Percentiles rank a stretch among this genome's conserved stretches.
Conservation (phyloP, 345 rosid species). For the Euphorbia pulcherrima region DNA sequence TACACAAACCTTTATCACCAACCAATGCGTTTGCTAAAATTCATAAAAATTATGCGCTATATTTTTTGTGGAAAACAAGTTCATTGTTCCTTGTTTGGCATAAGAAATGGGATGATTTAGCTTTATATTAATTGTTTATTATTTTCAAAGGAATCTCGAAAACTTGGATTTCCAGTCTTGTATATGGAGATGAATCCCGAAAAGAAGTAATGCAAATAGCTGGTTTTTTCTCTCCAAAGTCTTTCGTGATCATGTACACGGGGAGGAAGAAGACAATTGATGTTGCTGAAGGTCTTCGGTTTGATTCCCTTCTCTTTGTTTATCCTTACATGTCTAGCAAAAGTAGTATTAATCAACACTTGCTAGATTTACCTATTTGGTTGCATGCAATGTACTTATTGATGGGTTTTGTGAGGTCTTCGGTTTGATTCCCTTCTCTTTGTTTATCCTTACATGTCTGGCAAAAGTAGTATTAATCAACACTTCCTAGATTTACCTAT, state of each 20-base stretch:
- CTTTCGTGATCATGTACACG: constrained; percentile 87
- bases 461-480: not conserved
- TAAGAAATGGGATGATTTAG: too few relatives aligned
- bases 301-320: too few relatives aligned
- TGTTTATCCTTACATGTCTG: not conserved
- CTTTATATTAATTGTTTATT: not conserved
- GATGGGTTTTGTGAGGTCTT: too few relatives aligned
- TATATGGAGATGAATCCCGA: constrained; percentile 90
- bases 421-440: constrained; percentile 60
- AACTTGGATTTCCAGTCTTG: constrained; percentile 77
- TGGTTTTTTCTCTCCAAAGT: constrained; percentile 81
- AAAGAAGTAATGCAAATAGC: constrained; percentile 85
- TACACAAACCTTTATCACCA: constrained; percentile 1
- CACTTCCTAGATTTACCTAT: too few relatives aligned
- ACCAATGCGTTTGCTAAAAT: too few relatives aligned
- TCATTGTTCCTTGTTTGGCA: too few relatives aligned
- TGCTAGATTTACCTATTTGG: too few relatives aligned
- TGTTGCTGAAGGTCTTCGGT: constrained; percentile 85
- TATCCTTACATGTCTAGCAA: too few relatives aligned
- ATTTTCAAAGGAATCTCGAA: constrained; percentile 58
- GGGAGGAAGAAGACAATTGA: constrained; percentile 72
- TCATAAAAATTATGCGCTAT: too few relatives aligned
- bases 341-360: too few relatives aligned
- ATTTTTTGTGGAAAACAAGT: too few relatives aligned
- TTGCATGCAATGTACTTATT: too few relatives aligned